These are phyloP conservation scores for Russula earlei DNA, from an alignment of 768 basidiomycete species.

Conservation along the genomic window DNA sequence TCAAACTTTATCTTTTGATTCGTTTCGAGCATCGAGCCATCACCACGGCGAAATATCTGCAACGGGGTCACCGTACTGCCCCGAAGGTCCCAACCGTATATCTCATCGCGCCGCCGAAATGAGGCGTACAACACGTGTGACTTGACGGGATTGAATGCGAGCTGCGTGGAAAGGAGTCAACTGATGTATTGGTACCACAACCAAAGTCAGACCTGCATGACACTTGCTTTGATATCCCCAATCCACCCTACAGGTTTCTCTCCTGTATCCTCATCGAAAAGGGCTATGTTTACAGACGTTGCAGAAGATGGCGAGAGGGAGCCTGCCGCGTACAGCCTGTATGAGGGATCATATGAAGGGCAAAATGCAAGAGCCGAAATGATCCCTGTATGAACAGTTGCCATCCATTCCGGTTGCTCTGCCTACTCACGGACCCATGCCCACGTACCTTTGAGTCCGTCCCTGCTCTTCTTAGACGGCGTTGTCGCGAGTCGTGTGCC, in stretches of 20 bases:
- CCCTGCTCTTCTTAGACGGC: constrained; percentile 65
- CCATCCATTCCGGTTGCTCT: neutral
- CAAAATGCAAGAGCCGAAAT: constrained; percentile 79
- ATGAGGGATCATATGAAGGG: constrained; percentile 40
- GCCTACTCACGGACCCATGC: neutral
- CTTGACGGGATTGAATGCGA: constrained; percentile 65
- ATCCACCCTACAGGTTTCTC: constrained; percentile 51
- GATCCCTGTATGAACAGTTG: constrained; percentile 41
- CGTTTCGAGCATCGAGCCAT: constrained; percentile 27
- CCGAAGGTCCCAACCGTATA: constrained; percentile 78
- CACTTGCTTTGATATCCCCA: constrained; percentile 42
- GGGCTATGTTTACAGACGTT: constrained; percentile 44
- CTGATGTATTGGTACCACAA: neutral
- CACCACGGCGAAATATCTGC: constrained; percentile 26
- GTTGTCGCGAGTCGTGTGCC: constrained; percentile 63
- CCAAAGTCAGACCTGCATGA: constrained; percentile 42
- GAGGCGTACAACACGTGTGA: constrained; percentile 72
- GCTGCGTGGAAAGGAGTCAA: constrained; percentile 29
- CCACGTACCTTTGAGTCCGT: constrained; percentile 73
- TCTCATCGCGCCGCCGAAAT: constrained; percentile 51
- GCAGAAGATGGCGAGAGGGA: constrained; percentile 46
- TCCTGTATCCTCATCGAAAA: constrained; percentile 54
- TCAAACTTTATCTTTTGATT: constrained; percentile 81
- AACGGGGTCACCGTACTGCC: constrained; percentile 39
- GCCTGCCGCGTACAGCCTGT: constrained; percentile 71